phyloP scores from a whole-genome alignment of 176 grass and related monocot genomes.

The Zea luxurians region DNA sequence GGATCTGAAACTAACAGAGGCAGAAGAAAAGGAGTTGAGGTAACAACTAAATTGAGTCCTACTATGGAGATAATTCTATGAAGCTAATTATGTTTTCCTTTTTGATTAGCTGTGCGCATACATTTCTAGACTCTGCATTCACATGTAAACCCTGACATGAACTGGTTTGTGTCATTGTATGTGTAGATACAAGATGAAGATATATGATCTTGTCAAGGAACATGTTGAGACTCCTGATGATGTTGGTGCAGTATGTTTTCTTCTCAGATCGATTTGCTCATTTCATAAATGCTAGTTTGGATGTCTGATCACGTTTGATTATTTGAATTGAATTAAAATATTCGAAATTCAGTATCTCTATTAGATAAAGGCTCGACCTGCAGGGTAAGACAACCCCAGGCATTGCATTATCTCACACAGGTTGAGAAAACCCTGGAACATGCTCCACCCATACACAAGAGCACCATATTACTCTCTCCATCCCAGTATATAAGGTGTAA shows the following conservation, averaged over 20 bases:
- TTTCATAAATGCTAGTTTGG: neutral
- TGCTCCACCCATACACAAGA: neutral
- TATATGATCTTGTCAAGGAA: conserved; percentile 74
- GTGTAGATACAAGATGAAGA: conserved; percentile 74
- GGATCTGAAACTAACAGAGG: conserved; percentile 73
- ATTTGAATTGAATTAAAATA: neutral
- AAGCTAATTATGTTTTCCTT: neutral
- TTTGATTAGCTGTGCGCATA: conserved; percentile 4
- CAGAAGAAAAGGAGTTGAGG: conserved; percentile 81
- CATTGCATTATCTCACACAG: neutral
- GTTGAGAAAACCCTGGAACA: neutral
- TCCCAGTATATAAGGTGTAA: no score
- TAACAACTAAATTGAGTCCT: conserved; percentile 34
- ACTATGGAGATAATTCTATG: conserved; percentile 13
- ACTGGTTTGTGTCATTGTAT: conserved; percentile 30
- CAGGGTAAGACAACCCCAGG: neutral
- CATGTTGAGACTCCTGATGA: conserved; percentile 61
- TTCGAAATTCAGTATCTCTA: neutral
- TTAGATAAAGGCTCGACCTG: neutral
- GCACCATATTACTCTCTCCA: neutral
- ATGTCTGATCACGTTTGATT: neutral
- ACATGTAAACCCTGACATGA: conserved; percentile 20
- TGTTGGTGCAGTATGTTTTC: conserved; percentile 57
- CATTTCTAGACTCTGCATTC: conserved; percentile 5
- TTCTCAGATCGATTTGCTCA: neutral